Conservation (phyloP, 1,284 basidiomycete genomes). For the Xerocomus amazonicus region DNA sequence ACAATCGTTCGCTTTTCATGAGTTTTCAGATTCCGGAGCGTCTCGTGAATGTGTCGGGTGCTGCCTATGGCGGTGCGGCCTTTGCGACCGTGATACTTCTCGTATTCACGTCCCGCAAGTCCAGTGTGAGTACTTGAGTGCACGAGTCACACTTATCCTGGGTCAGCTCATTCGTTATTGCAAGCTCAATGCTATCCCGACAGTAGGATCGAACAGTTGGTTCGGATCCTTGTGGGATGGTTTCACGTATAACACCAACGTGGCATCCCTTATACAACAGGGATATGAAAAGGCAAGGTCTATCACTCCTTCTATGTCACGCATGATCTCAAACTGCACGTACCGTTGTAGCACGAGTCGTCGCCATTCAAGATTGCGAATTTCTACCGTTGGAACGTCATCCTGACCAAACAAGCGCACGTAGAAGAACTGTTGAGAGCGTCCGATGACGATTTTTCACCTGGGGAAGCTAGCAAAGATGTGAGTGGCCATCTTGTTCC, state of each 20-base stretch:
- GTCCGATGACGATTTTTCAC: slow-evolving; percentile 38
- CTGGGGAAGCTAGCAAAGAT: slow-evolving; percentile 23
- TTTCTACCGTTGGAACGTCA: slow-evolving; percentile 38
- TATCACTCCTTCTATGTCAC: neutral
- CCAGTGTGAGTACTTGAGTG: no score
- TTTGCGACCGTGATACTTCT: no score
- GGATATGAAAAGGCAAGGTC: slow-evolving; percentile 21
- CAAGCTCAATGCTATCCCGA: slow-evolving; percentile 16
- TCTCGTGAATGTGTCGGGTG: no score
- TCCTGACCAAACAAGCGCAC: slow-evolving; percentile 34
- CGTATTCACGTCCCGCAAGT: no score
- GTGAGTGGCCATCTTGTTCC: slow-evolving; percentile 13
- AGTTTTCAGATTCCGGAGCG: no score
- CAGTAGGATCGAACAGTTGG: slow-evolving; percentile 20
- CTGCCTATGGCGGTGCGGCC: no score
- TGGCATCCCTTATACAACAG: slow-evolving; percentile 17
- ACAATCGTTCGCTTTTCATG: no score
- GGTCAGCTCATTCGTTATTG: neutral
- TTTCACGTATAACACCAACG: slow-evolving; percentile 4
- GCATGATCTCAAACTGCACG: slow-evolving; percentile 22
- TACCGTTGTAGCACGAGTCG: slow-evolving; percentile 32
- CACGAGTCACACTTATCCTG: no score
- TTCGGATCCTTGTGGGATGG: slow-evolving; percentile 19
- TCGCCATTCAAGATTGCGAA: slow-evolving; percentile 41
- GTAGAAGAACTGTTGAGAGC: slow-evolving; percentile 42